A percentile compares a stretch with the other conserved stretches of the same genome.
These are phyloP conservation scores for Bothriochloa decipiens DNA, from an alignment of 176 grass and related monocot species.

Conservation along the genomic window DNA sequence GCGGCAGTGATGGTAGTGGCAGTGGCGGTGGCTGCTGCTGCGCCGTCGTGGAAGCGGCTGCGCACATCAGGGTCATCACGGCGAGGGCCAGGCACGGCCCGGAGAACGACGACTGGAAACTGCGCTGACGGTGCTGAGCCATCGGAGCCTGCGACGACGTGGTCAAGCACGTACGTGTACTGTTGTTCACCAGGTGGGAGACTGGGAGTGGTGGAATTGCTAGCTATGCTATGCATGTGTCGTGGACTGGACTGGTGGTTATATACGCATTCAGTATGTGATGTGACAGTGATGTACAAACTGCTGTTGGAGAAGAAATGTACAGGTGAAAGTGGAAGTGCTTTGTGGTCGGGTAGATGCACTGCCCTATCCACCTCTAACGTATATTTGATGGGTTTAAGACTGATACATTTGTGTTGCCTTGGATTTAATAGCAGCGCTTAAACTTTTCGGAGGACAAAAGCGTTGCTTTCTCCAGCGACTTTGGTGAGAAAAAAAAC, in stretches of 20 bases:
- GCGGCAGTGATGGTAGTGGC: background rate
- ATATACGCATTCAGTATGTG: background rate
- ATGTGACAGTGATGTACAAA: background rate
- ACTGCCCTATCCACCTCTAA: constrained; percentile 25
- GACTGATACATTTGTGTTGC: background rate
- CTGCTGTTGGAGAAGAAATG: constrained; percentile 4
- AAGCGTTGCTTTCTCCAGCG: background rate
- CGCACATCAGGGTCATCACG: constrained; percentile 7
- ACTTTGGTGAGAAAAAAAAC: constrained; percentile 9
- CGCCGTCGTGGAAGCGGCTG: constrained; percentile 37
- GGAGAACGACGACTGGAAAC: background rate
- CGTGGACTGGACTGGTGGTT: background rate
- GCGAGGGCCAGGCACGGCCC: constrained; percentile 27
- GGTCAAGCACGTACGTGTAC: background rate
- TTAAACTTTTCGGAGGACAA: constrained; percentile 1
- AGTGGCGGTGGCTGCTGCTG: constrained; percentile 30
- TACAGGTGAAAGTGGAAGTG: background rate
- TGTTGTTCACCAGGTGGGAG: too few relatives aligned
- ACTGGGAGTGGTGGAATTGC: background rate
- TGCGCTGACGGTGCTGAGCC: constrained; percentile 1
- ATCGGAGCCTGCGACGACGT: background rate
- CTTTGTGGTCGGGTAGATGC: constrained; percentile 18
- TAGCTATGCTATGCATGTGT: background rate
- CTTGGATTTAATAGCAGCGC: background rate
- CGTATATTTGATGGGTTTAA: background rate